These are phyloP conservation scores for Firmiana major DNA, from an alignment of 345 rosid genomes.

Conservation along the genomic window DNA sequence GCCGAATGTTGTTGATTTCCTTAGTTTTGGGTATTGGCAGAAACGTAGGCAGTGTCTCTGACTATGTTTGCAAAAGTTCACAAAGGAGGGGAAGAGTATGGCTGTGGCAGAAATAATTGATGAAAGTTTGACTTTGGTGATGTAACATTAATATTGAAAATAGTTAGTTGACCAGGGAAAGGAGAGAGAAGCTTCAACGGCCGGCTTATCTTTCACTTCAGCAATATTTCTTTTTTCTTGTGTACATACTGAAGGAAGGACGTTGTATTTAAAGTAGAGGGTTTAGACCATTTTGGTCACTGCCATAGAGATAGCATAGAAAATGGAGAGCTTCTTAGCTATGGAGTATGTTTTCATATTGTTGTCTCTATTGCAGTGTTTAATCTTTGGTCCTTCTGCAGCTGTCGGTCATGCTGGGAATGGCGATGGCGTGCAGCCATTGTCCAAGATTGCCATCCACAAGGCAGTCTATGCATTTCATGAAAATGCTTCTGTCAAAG, in stretches of 20 bases:
- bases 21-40: no score
- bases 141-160: not conserved
- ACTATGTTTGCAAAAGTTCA: no score
- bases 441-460: conserved; percentile 16
- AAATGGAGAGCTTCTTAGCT: not conserved
- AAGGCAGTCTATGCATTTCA: conserved; percentile 7
- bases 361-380: not conserved
- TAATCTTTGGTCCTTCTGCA: not conserved
- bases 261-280: not conserved
- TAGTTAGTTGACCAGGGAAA: not conserved
- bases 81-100: not conserved
- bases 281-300: not conserved
- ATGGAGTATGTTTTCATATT: not conserved
- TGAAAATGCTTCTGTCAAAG: conserved; percentile 8
- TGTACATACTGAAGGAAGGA: not conserved
- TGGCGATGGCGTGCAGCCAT: conserved; percentile 22
- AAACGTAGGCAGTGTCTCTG: no score
- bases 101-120: not conserved
- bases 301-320: not conserved
- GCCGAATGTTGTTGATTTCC: no score
- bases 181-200: not conserved
- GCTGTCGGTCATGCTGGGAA: conserved; percentile 6
- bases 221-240: not conserved
- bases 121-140: not conserved
- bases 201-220: not conserved